Percentiles rank a stretch among this genome's conserved stretches.
Conservation (phyloP, 345 rosid species). For the Capsella bursapastoris region DNA sequence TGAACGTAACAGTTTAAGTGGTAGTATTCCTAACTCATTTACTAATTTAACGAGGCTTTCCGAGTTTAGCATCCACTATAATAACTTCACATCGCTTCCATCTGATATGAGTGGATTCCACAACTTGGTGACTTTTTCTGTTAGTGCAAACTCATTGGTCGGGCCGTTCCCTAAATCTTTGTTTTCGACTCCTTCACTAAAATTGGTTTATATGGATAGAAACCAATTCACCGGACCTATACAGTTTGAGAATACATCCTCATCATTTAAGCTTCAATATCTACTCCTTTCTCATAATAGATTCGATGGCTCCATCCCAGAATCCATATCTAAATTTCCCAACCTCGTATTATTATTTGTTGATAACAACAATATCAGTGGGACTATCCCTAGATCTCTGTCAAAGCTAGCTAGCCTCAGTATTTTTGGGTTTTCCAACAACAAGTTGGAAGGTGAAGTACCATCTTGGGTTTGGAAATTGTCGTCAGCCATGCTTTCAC, state of each 20-base stretch:
- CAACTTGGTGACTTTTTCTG: background rate
- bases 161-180: slow-evolving; percentile 21
- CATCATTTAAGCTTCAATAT: background rate
- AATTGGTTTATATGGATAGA: background rate
- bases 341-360: fast-evolving
- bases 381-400: background rate
- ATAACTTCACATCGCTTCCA: slow-evolving; percentile 26
- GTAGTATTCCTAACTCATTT: background rate
- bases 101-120: slow-evolving; percentile 6
- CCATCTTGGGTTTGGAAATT: slow-evolving; percentile 2
- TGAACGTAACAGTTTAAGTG: background rate
- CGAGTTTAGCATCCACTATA: background rate
- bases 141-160: background rate
- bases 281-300: background rate
- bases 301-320: slow-evolving; percentile 12
- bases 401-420: slow-evolving; percentile 12
- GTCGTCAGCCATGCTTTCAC: background rate
- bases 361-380: slow-evolving; percentile 1
- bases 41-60: slow-evolving; percentile 3
- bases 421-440: background rate
- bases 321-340: background rate
- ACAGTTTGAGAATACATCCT: background rate
- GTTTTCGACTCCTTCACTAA: background rate
- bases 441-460: slow-evolving; percentile 16
- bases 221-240: slow-evolving; percentile 17